These are phyloP conservation scores for Yamadazyma takamatsuzukensis DNA, from an alignment of 805 yeast genomes.

Conservation along the genomic window DNA sequence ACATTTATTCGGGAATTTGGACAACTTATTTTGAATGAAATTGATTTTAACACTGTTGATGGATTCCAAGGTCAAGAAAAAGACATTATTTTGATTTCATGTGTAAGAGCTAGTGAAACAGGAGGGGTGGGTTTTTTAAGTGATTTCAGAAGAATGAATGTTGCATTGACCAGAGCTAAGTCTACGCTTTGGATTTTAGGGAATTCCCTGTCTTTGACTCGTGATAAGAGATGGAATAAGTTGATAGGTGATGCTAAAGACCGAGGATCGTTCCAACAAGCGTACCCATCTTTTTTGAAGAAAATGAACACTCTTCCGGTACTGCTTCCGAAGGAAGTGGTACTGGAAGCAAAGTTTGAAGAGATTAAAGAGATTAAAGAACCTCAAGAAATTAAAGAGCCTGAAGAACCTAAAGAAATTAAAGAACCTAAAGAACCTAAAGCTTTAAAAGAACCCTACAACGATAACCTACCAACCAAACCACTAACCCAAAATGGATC, in stretches of 20 bases:
- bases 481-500: no score
- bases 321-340: not conserved
- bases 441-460: not conserved
- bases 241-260: slow-evolving; percentile 62
- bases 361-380: not conserved
- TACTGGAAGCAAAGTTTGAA: not conserved
- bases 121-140: slow-evolving; percentile 80
- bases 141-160: slow-evolving; percentile 94
- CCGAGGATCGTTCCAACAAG: slow-evolving; percentile 36
- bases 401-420: not conserved
- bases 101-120: slow-evolving; percentile 82
- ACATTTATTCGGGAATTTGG: slow-evolving; percentile 64
- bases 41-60: slow-evolving; percentile 93
- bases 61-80: slow-evolving; percentile 93
- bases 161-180: slow-evolving; percentile 91
- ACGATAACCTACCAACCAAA: not conserved
- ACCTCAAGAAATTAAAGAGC: not conserved
- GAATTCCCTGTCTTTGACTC: slow-evolving; percentile 57
- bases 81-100: slow-evolving; percentile 87
- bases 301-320: not conserved
- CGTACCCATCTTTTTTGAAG: slow-evolving; percentile 34
- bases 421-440: not conserved
- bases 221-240: slow-evolving; percentile 70
- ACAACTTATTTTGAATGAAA: slow-evolving; percentile 51
- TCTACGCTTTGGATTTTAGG: slow-evolving; percentile 93